Evolutionary conservation across 1,139 yeast species (phyloP).

Genomic region (Wickerhamomyces sp.): DNA sequence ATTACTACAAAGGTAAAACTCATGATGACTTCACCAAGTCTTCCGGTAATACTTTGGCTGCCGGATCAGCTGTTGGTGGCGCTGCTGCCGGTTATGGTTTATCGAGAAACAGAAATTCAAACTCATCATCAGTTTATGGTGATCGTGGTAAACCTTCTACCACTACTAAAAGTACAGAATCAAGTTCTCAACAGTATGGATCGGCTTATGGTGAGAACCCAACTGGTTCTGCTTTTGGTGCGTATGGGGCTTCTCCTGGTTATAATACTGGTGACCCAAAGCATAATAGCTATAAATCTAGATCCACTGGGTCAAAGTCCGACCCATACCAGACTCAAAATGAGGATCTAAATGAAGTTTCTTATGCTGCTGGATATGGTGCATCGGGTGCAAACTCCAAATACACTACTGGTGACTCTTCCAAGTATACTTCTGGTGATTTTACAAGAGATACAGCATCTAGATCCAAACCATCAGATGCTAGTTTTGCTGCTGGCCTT

Average conservation of each 20-base stretch:
- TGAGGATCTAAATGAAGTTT: conserved; percentile 3
- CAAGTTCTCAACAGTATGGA: neutral
- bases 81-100: neutral
- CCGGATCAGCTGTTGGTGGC: conserved; percentile 1
- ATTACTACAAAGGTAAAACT: conserved; percentile 12
- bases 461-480: no score
- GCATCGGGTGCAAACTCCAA: conserved; percentile 13
- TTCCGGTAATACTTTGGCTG: neutral
- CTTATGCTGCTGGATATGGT: conserved; percentile 11
- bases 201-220: conserved; percentile 3
- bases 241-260: conserved; percentile 6
- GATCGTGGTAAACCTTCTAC: neutral
- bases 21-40: conserved; percentile 4
- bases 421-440: no score
- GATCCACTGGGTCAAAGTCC: neutral
- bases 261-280: neutral
- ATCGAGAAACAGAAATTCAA: neutral
- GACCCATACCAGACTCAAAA: no score
- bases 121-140: neutral
- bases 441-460: no score
- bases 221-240: conserved; percentile 11
- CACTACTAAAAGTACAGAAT: neutral
- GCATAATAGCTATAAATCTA: neutral
- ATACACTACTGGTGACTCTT: neutral
- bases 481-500: no score